Conservation (phyloP, 441 rosid species). For the Gossypium lobatum region DNA sequence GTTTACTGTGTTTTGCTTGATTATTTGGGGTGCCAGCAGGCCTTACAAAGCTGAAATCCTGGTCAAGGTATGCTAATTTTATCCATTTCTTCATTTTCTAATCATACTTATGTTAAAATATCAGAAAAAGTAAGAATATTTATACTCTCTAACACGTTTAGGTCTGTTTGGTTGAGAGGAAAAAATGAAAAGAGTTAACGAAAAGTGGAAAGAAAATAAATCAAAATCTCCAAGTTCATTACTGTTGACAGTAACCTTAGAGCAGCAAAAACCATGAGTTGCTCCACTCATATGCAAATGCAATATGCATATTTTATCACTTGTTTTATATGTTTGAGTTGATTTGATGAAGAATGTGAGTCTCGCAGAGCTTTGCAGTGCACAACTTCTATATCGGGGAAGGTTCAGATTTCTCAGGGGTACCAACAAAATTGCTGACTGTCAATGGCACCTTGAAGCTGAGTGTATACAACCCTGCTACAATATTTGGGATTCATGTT, state of each 20-base stretch:
- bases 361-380: conserved; percentile 54
- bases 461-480: conserved; percentile 67
- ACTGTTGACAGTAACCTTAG: no score
- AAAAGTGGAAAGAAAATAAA: no score
- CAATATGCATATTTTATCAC: background rate
- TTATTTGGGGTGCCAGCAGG: conserved; percentile 86
- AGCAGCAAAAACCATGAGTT: no score
- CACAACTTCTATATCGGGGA: conserved; percentile 67
- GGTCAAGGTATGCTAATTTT: conserved; percentile 44
- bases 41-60: conserved; percentile 69
- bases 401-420: conserved; percentile 81
- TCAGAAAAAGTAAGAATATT: no score
- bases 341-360: background rate
- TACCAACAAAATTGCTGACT: conserved; percentile 71
- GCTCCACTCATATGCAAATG: background rate
- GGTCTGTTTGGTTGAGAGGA: no score
- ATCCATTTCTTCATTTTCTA: background rate
- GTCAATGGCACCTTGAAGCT: conserved; percentile 62
- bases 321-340: background rate
- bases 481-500: conserved; percentile 82
- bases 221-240: no score
- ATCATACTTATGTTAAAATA: background rate
- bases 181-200: no score
- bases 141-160: no score
- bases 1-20: conserved; percentile 80